phyloP scores from a whole-genome alignment of 1,284 basidiomycete genomes.

The Ustilago bromivora region DNA sequence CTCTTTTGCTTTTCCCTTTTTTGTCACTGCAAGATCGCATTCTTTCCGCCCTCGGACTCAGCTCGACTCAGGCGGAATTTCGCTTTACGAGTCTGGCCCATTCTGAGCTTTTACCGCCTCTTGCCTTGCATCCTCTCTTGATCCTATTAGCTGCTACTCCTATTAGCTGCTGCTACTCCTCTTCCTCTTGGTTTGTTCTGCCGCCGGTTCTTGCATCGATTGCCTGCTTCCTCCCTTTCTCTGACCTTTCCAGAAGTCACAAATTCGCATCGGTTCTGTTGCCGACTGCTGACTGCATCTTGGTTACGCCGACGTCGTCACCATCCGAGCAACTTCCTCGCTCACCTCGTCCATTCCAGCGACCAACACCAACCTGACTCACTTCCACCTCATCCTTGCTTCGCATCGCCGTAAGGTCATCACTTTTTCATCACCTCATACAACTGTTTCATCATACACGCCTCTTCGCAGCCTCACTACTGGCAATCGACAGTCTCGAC shows the following conservation, averaged over 20 bases:
- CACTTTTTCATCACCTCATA: not conserved
- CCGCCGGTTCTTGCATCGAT: not conserved
- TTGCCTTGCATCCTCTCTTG: not conserved
- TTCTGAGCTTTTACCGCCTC: not conserved
- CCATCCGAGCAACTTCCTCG: not conserved
- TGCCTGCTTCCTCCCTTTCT: not conserved
- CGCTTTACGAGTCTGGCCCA: not conserved
- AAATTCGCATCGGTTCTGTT: not conserved
- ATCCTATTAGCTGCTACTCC: not conserved
- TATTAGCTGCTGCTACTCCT: not conserved
- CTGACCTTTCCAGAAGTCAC: not conserved
- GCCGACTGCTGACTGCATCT: not conserved
- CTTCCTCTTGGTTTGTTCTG: not conserved
- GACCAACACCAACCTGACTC: not conserved
- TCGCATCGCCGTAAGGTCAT: not conserved
- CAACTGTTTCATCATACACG: not conserved
- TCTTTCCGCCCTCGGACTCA: not conserved
- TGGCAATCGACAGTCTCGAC: not conserved
- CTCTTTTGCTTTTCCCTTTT: not conserved
- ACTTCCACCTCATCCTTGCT: not conserved
- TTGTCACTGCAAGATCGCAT: not conserved
- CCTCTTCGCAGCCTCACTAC: not conserved
- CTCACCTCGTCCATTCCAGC: not conserved
- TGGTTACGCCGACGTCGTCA: constrained; percentile 6
- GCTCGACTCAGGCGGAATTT: not conserved